Evolutionary conservation across 768 basidiomycete genomes (phyloP).

Genomic region (Kwoniella shandongensis): DNA sequence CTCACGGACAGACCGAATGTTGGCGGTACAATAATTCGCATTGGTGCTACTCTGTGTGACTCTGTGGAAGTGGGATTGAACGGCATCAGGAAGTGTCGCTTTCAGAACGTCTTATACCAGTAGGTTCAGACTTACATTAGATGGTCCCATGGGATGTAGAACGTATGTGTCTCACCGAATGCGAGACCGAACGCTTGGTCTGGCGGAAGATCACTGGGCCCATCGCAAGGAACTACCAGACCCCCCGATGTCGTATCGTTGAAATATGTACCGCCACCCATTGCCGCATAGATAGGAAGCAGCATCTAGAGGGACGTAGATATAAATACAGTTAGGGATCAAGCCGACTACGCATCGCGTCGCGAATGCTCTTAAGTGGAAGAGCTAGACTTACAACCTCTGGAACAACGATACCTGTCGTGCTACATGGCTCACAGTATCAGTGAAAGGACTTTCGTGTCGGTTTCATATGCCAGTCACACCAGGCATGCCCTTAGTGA

Average conservation of each 20-base stretch:
- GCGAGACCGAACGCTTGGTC: slow-evolving; percentile 6
- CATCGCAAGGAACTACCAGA: slow-evolving; percentile 9
- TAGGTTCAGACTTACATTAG: slow-evolving; percentile 9
- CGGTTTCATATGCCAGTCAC: too few relatives aligned
- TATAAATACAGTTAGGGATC: not conserved
- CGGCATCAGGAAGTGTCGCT: too few relatives aligned
- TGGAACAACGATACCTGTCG: slow-evolving; percentile 3
- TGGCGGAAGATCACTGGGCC: slow-evolving; percentile 7
- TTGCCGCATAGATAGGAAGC: slow-evolving; percentile 6
- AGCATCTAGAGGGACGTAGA: slow-evolving; percentile 6
- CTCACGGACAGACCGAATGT: slow-evolving; percentile 5
- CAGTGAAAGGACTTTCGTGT: too few relatives aligned
- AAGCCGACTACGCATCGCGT: too few relatives aligned
- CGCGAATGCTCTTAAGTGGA: not conserved
- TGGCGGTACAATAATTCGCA: not conserved
- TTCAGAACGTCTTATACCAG: too few relatives aligned
- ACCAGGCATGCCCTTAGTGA: too few relatives aligned
- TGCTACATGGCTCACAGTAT: not conserved
- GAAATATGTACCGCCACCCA: not conserved
- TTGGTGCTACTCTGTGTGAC: not conserved
- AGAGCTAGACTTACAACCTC: slow-evolving; percentile 7
- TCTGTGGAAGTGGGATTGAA: not conserved
- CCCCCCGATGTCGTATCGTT: not conserved
- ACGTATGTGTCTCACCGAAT: slow-evolving; percentile 5
- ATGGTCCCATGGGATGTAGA: slow-evolving; percentile 10